phyloP scores from a whole-genome alignment of 2,329 filamentous ascomycete genomes.

The Pseudogymnoascus sp. region DNA sequence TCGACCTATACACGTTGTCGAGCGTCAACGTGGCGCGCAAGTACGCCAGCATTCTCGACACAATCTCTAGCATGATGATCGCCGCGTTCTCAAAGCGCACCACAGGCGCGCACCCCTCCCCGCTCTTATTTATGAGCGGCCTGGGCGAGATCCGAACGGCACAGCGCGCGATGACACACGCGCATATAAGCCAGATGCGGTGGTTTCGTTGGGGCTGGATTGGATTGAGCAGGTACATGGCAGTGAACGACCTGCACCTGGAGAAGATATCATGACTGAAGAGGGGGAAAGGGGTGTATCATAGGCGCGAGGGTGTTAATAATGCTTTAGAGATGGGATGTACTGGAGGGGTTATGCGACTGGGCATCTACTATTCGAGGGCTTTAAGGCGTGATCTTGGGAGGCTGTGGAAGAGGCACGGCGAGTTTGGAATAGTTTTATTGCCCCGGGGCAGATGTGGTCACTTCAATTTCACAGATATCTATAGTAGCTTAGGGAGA shows the following conservation, averaged over 20 bases:
- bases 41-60: constrained; percentile 71
- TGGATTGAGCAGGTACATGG: constrained; percentile 83
- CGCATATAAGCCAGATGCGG: constrained; percentile 92
- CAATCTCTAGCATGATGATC: constrained; percentile 59
- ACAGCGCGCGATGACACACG: constrained; percentile 79
- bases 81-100: constrained; percentile 38
- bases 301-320: constrained; percentile 2
- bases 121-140: constrained; percentile 65
- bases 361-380: neutral
- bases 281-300: constrained; percentile 3
- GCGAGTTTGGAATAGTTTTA: neutral
- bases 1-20: constrained; percentile 79
- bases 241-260: constrained; percentile 75
- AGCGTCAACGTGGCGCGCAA: constrained; percentile 69
- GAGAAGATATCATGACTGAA: constrained; percentile 37
- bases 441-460: neutral
- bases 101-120: constrained; percentile 45
- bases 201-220: constrained; percentile 99
- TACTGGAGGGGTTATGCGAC: neutral
- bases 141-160: constrained; percentile 58
- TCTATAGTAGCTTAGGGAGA: neutral
- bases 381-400: neutral
- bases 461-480: neutral
- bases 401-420: neutral
- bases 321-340: neutral